These are phyloP conservation scores for Cystoderma amianthinum DNA, from an alignment of 768 basidiomycete genomes.

Conservation along the genomic window DNA sequence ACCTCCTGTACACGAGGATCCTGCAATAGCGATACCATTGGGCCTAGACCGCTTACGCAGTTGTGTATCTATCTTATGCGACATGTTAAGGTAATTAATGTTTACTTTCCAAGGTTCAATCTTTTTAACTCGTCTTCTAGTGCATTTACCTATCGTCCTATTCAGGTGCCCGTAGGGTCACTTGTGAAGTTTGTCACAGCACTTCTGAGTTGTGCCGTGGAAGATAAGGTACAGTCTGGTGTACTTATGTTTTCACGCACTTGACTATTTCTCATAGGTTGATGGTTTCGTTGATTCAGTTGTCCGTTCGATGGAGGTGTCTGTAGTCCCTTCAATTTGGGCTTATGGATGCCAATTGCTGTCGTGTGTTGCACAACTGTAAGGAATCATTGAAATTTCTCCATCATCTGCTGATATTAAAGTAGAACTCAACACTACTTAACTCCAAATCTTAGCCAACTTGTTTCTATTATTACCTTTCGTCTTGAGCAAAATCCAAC, in stretches of 20 bases:
- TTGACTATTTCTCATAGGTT: no score
- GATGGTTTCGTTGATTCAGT: conserved; percentile 43
- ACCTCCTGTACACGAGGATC: conserved; percentile 27
- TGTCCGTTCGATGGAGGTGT: conserved; percentile 46
- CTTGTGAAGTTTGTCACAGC: conserved; percentile 45
- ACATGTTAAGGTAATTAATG: conserved; percentile 42
- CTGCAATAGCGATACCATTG: conserved; percentile 42
- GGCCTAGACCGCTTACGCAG: conserved; percentile 57
- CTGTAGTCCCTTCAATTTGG: conserved; percentile 46
- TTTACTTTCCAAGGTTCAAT: conserved; percentile 2
- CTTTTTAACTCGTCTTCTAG: conserved; percentile 29
- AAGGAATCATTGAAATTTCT: background rate
- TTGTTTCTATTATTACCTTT: conserved; percentile 46
- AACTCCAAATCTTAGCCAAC: conserved; percentile 43
- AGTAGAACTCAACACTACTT: conserved; percentile 53
- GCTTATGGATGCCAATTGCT: conserved; percentile 45
- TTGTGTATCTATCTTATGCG: conserved; percentile 40
- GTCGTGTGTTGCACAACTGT: conserved; percentile 27
- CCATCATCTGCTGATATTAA: conserved; percentile 1
- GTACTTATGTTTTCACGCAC: no score
- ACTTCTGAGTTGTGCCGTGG: conserved; percentile 39
- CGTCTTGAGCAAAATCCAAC: conserved; percentile 54
- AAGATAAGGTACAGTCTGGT: conserved; percentile 47
- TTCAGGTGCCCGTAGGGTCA: conserved; percentile 63
- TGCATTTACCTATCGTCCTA: conserved; percentile 48